Base-by-base conservation (phyloP, 176 grass and related monocot species). In the Guadua angustifolia region DNA sequence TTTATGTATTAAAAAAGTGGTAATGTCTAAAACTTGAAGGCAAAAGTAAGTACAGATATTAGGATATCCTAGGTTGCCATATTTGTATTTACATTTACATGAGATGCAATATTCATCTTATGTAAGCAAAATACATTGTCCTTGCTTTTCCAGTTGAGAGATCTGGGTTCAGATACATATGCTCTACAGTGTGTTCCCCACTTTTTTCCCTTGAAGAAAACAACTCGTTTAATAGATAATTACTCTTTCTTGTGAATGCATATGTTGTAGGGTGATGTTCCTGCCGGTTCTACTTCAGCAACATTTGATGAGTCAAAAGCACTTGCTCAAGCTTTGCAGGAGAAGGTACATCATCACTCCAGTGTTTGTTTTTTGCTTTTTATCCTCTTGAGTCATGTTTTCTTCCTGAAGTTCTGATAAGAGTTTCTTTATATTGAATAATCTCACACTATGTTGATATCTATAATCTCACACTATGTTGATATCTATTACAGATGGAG, bases 241-340 rank as follows among this genome's bases (percentile, higher is more conserved):
- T 43, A 55, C 18, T 74, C 18, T 65, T 79, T 74, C 6, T 52
- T 90, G 8, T 75, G 16, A 38, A 86, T 83, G n/a, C 24, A 51
- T 74, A 29, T 92, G 38, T 77, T 79, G 80, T 64, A 84, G 88
- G 79, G 14, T 84, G 78, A 87, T 52, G 61, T 70, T 81, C 57
- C 83, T 45, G 26, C 82, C 22, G 66, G 71, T 83, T 83, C 26
- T 66, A 79, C 43, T 81, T 75, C 66, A 52, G 73, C 80, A 29
- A 80, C 80, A 71, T 69, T 46, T 82, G 86, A 88, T 75, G 80
- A 74, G 33, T 88, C 95, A 73, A 80, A 91, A 73, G 92, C 75
- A 26, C 79, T 97, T 82, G 86, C 90, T 84, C 95, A 94, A 97
- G 92, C 92, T 69, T 91, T 97, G 84, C 92, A 91, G 63, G 95